Base-by-base conservation (phyloP, 495 filamentous ascomycete genomes). In the Emericellopsis terricola region DNA sequence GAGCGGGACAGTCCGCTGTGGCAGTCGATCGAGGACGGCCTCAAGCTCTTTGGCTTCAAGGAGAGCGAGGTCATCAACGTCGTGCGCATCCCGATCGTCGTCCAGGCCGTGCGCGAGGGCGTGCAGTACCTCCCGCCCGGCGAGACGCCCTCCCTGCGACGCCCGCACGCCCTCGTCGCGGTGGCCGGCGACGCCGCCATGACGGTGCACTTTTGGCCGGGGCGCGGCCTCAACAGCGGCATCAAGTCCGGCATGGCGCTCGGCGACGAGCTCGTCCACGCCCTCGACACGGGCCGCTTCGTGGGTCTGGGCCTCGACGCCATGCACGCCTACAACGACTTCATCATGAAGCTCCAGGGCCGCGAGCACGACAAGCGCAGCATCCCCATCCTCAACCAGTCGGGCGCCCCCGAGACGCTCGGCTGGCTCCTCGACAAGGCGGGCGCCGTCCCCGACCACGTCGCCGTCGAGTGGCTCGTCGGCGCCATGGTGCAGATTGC, bases 1-100 rank as follows among this genome's bases (percentile, higher is more conserved):
- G 38, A 52, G 24, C 39, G 53, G 18, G 38, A 43, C 20, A 47
- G 51, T 20, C 29, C 42, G 14, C 34, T 49, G 3, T 56, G 53
- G 53, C 46, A 48, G 28, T 50, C 51, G 9, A 54, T 56, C 35
- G 47, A 50, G 27, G 53, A 56, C 31, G 53, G 53, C 0, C 37
- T 56, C 27, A 56, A 56, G 43, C 45, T 56, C 4, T 56, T 56
- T 24, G 53, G 53, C 15, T 54, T 56, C 45, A 54, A 52, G 31
- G 53, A 56, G 24, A 45, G 38, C 8, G 53, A 56, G 33, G 53
- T 56, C n/a, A 54, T 52, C 41, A 56, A 56, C 36, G 45, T 56
- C 10, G 53, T 56, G 15, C 44, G 53, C 15, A 56, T 56, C 14
- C 53, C 53, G 20, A 56, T 56, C 20, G 53, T 56, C 1, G 53